Conservation (phyloP, 169 alveolate species). For the Eimeria acervulina region DNA sequence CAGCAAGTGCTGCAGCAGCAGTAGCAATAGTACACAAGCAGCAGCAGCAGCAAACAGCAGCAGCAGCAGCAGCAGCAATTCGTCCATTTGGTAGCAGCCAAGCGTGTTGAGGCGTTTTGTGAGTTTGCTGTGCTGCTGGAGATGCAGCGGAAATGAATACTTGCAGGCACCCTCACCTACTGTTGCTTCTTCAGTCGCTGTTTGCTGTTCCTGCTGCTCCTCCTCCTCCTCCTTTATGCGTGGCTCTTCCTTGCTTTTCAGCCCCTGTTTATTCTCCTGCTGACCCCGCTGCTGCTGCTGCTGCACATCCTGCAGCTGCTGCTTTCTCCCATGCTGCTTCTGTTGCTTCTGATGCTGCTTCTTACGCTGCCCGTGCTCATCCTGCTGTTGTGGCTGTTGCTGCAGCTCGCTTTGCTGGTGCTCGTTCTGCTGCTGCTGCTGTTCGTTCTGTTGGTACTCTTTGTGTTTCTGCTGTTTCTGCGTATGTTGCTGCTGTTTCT, state of each 20-base stretch:
- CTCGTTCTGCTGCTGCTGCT: conserved; percentile 7
- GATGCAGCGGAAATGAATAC: not conserved
- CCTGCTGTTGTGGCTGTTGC: not conserved
- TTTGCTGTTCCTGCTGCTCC: conserved; percentile 24
- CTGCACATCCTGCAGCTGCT: not conserved
- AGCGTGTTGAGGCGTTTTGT: not conserved
- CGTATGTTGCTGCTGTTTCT: not conserved
- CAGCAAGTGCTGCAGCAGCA: not conserved
- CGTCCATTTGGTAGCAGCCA: not conserved
- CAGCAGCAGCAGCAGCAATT: not conserved
- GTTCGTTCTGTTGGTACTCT: not conserved
- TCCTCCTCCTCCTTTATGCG: not conserved
- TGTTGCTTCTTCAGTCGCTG: not conserved
- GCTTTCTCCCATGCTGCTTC: not conserved
- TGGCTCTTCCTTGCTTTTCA: not conserved
- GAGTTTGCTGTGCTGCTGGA: not conserved
- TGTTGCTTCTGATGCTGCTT: not conserved
- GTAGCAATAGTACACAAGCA: not conserved
- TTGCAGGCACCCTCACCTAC: conserved; percentile 25
- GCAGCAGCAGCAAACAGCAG: not conserved
- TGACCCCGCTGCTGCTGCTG: not conserved
- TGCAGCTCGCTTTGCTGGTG: not conserved
- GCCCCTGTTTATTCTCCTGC: not conserved
- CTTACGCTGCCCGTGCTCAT: not conserved
- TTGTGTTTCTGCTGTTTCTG: not conserved